Evolutionary conservation across 176 grass and related monocot genomes (phyloP).

Genomic region (Raddia guianensis): DNA sequence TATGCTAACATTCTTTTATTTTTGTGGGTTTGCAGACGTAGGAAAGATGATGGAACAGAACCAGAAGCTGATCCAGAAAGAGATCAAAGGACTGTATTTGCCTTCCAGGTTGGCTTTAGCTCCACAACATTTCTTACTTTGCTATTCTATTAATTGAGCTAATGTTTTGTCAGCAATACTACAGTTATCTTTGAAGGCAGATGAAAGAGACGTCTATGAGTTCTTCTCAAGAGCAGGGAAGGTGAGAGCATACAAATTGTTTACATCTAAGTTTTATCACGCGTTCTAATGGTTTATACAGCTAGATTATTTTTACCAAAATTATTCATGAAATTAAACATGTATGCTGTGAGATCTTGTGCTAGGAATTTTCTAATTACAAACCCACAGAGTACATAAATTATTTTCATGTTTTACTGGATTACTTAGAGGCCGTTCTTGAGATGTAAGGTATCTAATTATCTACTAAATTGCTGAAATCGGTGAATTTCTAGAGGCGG

Average conservation of each 20-base stretch:
- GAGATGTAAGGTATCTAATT: too few relatives aligned
- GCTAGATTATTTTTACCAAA: neutral
- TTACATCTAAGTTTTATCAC: too few relatives aligned
- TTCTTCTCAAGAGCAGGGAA: slow-evolving; percentile 99
- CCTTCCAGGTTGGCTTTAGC: slow-evolving; percentile 77
- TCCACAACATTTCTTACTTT: slow-evolving; percentile 3
- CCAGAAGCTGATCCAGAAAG: slow-evolving; percentile 93
- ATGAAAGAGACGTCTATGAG: slow-evolving; percentile 97
- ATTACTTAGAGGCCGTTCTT: too few relatives aligned
- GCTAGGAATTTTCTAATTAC: neutral
- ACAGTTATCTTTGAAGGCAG: slow-evolving; percentile 91
- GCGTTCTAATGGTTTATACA: neutral
- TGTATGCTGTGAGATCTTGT: neutral
- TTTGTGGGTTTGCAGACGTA: slow-evolving; percentile 52
- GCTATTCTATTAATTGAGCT: slow-evolving; percentile 21
- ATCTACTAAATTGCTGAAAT: too few relatives aligned
- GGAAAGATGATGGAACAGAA: slow-evolving; percentile 81
- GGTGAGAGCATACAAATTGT: slow-evolving; percentile 48
- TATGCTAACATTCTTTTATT: neutral
- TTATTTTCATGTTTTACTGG: neutral
- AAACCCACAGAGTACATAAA: neutral
- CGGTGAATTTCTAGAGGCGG: too few relatives aligned
- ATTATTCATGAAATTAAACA: neutral
- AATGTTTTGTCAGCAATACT: slow-evolving; percentile 39
- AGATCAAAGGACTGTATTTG: slow-evolving; percentile 98